Base-by-base conservation (phyloP, 441 rosid genomes). In the Pelargonium fulgidum region DNA sequence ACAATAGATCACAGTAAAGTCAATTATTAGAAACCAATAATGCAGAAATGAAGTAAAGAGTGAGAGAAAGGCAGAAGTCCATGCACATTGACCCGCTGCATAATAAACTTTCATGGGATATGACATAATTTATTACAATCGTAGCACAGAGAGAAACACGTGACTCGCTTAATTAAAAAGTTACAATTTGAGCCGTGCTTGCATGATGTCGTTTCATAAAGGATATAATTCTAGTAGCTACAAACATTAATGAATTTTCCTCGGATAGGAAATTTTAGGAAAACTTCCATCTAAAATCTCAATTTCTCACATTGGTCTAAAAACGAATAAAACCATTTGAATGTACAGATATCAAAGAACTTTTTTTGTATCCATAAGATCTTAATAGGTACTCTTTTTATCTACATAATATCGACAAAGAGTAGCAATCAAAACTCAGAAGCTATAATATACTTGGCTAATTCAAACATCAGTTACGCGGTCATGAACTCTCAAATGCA, bases 231-330 rank as follows among this genome's bases (percentile, higher is more conserved):
- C 20, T 19, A 16, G 19, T 2, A 6, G 20, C 62, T 17, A 58
- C 41, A 4, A 33, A 36, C 41, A 6, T 5, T 5, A 36, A 36
- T 6, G 8, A 36, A 7, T 36, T 36, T 36, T 36, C 41, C 8
- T 5, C 41, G 36, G 36, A 7, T 59, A 24, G 14, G n/a, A 59
- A 8, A 20, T 20, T 22, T 24, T 59, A 0, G 3, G 7, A 20
- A 22, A 59, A 59, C 64, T 59, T 59, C 64, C 33, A 59, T 59
- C 6, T 22, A 59, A 59, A 11, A 22, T 59, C n/a, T 11, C 36
- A 59, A 22, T 20, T 59, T 20, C 24, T 13, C 3, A 59, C 22
- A 59, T 59, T 10, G n/a, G 64, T 59, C 33, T 10, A 22, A 19
- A 56, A 59, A 59, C 14, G 11, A 59, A 59, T 20, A 2, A 44